Evolutionary conservation across 1,284 basidiomycete species (phyloP).

Genomic region (Cryptococcus sp.): DNA sequence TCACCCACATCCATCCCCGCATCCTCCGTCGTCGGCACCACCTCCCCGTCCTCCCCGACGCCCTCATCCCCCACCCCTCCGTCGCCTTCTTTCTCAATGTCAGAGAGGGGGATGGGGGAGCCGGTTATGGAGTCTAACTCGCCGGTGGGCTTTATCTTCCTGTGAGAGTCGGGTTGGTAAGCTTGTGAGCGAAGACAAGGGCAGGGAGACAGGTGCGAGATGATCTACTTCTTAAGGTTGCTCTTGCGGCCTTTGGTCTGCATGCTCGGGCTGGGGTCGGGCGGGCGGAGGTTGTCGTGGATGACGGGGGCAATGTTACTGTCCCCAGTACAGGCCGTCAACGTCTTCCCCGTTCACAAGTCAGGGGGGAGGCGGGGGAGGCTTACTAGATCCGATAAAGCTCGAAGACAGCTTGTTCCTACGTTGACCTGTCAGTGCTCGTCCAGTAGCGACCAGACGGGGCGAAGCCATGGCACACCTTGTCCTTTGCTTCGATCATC

Average conservation of each 20-base stretch:
- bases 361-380: not conserved
- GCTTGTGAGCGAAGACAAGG: not conserved
- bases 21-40: conserved; percentile 30
- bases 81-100: conserved; percentile 48
- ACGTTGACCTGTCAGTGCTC: conserved; percentile 60
- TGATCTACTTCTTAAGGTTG: conserved; percentile 33
- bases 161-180: not conserved
- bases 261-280: conserved; percentile 44
- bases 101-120: conserved; percentile 41
- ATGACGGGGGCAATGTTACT: conserved; percentile 61
- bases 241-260: conserved; percentile 41
- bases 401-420: conserved; percentile 88
- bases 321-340: not conserved
- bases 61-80: conserved; percentile 36
- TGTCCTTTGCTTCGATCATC: conserved; percentile 65
- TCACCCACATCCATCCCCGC: conserved; percentile 30
- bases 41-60: not conserved
- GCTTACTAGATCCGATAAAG: conserved; percentile 68
- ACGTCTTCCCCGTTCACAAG: not conserved
- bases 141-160: not conserved
- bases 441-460: not conserved
- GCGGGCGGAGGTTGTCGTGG: conserved; percentile 59
- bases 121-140: conserved; percentile 43
- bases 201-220: not conserved
- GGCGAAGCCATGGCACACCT: conserved; percentile 9